Percentiles rank a stretch among this genome's conserved stretches.
Conservation (phyloP, 768 basidiomycete genomes). For the Gloeophyllum trabeum region DNA sequence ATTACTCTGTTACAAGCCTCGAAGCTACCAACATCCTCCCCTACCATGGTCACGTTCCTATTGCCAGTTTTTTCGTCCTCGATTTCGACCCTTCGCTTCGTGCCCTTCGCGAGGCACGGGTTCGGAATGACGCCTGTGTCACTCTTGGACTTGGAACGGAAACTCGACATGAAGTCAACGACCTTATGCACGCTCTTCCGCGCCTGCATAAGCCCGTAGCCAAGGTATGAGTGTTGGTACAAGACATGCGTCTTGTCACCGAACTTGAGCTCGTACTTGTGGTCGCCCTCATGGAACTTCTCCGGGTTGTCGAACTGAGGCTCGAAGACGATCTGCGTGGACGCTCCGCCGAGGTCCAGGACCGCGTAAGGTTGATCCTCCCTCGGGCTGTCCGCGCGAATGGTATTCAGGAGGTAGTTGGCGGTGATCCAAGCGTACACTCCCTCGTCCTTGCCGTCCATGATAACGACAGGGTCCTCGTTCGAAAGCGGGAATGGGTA, state of each 20-base stretch:
- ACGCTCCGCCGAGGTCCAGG: conserved; percentile 92
- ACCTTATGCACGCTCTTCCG: conserved; percentile 77
- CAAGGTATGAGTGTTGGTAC: conserved; percentile 97
- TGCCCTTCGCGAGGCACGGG: conserved; percentile 72
- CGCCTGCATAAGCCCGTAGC: conserved; percentile 90
- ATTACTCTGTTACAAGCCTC: conserved; percentile 79
- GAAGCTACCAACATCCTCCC: conserved; percentile 72
- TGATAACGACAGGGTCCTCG: conserved; percentile 65
- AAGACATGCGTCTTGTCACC: conserved; percentile 60
- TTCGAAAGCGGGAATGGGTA: conserved; percentile 64
- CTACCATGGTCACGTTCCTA: conserved; percentile 76
- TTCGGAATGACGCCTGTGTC: conserved; percentile 41
- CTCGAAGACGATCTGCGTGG: conserved; percentile 96
- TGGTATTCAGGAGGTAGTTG: conserved; percentile 78
- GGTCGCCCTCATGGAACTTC: conserved; percentile 68
- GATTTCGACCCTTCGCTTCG: conserved; percentile 51
- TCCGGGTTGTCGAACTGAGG: conserved; percentile 44
- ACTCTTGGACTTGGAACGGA: conserved; percentile 23
- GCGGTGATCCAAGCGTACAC: conserved; percentile 99
- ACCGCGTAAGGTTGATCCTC: conserved; percentile 67
- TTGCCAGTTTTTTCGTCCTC: conserved; percentile 30
- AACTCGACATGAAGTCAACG: conserved; percentile 71
- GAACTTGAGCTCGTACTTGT: conserved; percentile 79
- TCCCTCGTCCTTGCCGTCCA: conserved; percentile 95
- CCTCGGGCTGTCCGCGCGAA: conserved; percentile 40